A percentile compares a stretch with the other conserved stretches of the same genome.
Conservation (phyloP, 1,284 basidiomycete genomes). For the Trichosporon asahii region DNA sequence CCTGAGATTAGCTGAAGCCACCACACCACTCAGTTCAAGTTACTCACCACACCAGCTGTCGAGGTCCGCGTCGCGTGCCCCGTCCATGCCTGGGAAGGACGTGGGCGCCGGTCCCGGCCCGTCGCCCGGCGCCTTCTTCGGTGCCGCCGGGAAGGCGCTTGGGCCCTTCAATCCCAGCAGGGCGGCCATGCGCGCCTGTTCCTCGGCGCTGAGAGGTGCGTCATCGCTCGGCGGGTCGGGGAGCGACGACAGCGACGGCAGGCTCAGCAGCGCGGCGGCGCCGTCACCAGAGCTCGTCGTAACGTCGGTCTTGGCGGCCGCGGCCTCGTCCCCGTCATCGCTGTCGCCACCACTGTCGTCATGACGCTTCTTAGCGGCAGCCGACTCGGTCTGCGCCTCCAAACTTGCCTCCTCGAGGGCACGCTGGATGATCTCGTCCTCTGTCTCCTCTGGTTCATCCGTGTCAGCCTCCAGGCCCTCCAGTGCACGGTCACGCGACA, state of each 20-base stretch:
- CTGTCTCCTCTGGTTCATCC: conserved; percentile 26
- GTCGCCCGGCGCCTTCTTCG: conserved; percentile 12
- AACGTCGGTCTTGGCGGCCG: background rate
- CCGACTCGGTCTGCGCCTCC: conserved; percentile 15
- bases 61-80: conserved; percentile 38
- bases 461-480: background rate
- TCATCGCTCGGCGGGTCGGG: conserved; percentile 18
- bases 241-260: conserved; percentile 9
- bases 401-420: conserved; percentile 37
- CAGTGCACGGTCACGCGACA: background rate
- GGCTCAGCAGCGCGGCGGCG: background rate
- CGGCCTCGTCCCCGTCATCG: background rate
- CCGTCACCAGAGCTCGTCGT: background rate
- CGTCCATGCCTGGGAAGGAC: conserved; percentile 40
- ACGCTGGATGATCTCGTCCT: conserved; percentile 34
- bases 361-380: background rate
- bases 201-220: conserved; percentile 24
- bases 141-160: conserved; percentile 22
- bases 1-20: conserved; percentile 32
- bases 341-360: background rate
- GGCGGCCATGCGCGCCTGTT: conserved; percentile 27
- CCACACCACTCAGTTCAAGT: too few relatives aligned
- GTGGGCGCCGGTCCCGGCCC: conserved; percentile 20
- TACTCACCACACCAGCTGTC: conserved; percentile 50
- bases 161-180: conserved; percentile 35